Evolutionary conservation across 2,329 filamentous ascomycete genomes (phyloP), one percentile per base, ranked within the genome.

Genomic region (Cladosporium austrohemisphaericum): DNA sequence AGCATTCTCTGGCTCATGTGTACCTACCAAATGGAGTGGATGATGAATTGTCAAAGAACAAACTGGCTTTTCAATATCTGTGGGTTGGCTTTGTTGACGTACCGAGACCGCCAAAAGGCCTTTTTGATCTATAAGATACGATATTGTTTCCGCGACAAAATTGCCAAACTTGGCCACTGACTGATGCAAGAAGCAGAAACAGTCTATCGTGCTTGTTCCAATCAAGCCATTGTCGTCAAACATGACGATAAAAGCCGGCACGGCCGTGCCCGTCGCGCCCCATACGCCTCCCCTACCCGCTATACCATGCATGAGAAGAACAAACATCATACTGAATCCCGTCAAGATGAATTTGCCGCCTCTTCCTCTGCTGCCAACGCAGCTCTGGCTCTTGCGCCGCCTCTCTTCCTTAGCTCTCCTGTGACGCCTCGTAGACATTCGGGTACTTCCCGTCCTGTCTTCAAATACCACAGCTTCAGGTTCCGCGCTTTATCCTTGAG

Each of bases 401-500:
- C 65, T 35, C 65, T 56, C 63, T 90, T 95, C 68, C 93, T 92
- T 29, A 95, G 73, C 68, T 95, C 90, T 3, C 90, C 90, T 0
- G 90, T 95, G 9, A 95, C 90, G 23, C 86, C 87, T 61, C 91
- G 84, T 18, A 95, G 71, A 58, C 93, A 93, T 59, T 87, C 89
- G 0, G 90, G 90, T 66, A 95, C 91, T 61, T 95, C 90, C 4
- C 89, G 90, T 45, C 88, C 88, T 14, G 86, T 92, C 72, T 95
- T 95, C 47, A 95, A 72, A 68, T 95, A 95, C 71, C 93, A 95
- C 0, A 95, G 71, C 67, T 95, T 95, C 41, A 95, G 70, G 56
- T 95, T 95, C 41, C 89, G 78, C 1, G 89, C 89, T 68, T 95
- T 95, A 64, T 95, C 89, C 67, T 95, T 95, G 10, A 95, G 75